Evolutionary conservation across 1,284 basidiomycete genomes (phyloP).

Genomic region (Retiboletus flavoniger): DNA sequence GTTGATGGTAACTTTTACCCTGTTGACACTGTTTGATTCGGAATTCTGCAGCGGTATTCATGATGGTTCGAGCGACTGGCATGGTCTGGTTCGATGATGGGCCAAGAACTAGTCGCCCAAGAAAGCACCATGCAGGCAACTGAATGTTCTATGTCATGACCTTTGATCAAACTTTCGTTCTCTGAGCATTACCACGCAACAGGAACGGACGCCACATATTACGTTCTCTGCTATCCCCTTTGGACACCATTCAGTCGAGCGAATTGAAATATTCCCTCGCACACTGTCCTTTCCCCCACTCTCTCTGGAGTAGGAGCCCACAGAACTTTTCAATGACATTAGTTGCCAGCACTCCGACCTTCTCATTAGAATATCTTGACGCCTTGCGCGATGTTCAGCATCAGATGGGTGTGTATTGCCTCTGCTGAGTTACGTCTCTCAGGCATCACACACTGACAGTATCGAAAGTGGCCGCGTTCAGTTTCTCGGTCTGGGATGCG

Average conservation of each 20-base stretch:
- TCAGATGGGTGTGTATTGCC: slow-evolving; percentile 12
- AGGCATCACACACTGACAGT: neutral
- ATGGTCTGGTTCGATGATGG: no score
- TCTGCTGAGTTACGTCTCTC: neutral
- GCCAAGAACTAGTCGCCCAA: no score
- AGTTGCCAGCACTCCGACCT: neutral
- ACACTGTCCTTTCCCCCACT: neutral
- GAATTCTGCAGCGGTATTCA: no score
- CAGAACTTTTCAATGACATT: slow-evolving; percentile 5
- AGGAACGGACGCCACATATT: no score
- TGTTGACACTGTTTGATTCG: no score
- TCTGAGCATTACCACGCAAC: neutral
- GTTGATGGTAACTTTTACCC: no score
- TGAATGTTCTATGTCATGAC: no score
- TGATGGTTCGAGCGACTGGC: no score
- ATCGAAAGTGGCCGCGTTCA: slow-evolving; percentile 17
- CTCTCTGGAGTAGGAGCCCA: neutral
- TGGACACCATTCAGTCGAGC: neutral
- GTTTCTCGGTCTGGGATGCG: slow-evolving; percentile 19
- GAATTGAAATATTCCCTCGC: neutral
- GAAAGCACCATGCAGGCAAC: no score
- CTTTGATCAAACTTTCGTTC: no score
- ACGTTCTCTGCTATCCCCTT: neutral
- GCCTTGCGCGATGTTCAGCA: slow-evolving; percentile 10
- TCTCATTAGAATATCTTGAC: slow-evolving; percentile 8